phyloP scores from a whole-genome alignment of 495 filamentous ascomycete species.

The Chaetomium cochliodes region DNA sequence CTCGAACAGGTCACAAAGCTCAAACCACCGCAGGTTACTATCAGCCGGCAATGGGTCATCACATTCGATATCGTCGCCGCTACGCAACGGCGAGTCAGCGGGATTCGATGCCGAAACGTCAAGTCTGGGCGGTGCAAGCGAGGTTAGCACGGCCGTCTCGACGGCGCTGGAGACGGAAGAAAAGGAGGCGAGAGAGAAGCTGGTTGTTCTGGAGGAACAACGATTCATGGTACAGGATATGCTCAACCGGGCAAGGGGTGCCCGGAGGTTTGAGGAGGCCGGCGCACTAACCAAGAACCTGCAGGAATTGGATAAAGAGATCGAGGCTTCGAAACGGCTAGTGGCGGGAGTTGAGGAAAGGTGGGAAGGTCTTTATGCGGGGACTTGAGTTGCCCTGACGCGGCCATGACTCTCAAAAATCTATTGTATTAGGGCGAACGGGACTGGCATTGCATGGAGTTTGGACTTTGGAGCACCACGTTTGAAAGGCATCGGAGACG shows the following conservation, averaged over 20 bases:
- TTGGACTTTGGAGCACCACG: conserved; percentile 11
- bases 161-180: conserved; percentile 75
- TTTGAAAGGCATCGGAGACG: neutral
- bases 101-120: conserved; percentile 55
- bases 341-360: conserved; percentile 56
- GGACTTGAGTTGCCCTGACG: neutral
- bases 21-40: conserved; percentile 41
- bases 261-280: conserved; percentile 87
- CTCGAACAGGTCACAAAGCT: conserved; percentile 53
- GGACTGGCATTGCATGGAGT: conserved; percentile 24
- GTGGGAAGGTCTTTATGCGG: conserved; percentile 50
- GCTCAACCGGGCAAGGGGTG: conserved; percentile 76
- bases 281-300: conserved; percentile 73
- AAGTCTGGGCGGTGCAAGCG: conserved; percentile 53
- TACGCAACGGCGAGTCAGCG: conserved; percentile 47
- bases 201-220: conserved; percentile 94
- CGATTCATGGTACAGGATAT: conserved; percentile 87
- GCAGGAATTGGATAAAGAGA: conserved; percentile 81
- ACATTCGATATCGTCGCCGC: conserved; percentile 30
- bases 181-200: conserved; percentile 74
- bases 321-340: conserved; percentile 60
- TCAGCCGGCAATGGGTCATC: conserved; percentile 34
- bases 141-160: conserved; percentile 63
- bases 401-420: neutral
- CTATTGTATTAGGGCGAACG: neutral